Base-by-base conservation (phyloP, 495 filamentous ascomycete genomes). In the Cercophora sp. region DNA sequence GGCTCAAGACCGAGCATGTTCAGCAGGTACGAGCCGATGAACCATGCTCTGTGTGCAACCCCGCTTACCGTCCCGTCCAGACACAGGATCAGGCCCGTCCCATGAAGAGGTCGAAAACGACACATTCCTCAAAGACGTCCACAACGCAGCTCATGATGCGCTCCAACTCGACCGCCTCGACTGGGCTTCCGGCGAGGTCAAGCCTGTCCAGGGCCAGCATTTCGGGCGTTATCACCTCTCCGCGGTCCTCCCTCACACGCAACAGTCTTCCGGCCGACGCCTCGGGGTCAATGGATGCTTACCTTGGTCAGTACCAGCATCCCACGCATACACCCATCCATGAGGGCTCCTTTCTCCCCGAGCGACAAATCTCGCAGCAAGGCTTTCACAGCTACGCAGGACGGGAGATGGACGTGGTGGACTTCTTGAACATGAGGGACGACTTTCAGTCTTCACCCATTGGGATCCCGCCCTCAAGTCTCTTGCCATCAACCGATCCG, bases 71-170 rank as follows among this genome's bases (percentile, higher is more conserved):
- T 19, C 29, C 34, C 11, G 22, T 15, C 8, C 36, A 48, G 42
- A 25, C 23, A 3, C 51, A 64, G 56, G 55, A 61, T 24, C 54
- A 54, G n/a, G 48, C 36, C 20, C 63, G 63, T 8, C 63, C 65
- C 37, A 61, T 67, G 64, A 69, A 69, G 51, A 53, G 64, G 8
- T 61, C 64, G 18, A 69, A 63, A 44, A 69, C 66, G 2, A 55
- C 58, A 2, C 65, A 68, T 48, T 19, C 37, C 9, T 22, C 53
- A 18, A 34, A 44, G 11, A 41, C 60, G n/a, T 55, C 56, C 1
- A n/a, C 55, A 5, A 29, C 52, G 2, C 44, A 42, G 15, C 54
- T 45, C 31, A 69, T 69, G 66, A 55, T 52, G 56, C 51, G 66
- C 20, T 65, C 66, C 18, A 57, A 36, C 36, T 67, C 64, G 4